These are phyloP conservation scores for Alternaria sp. DNA, from an alignment of 2,329 filamentous ascomycete genomes.

Conservation along the genomic window DNA sequence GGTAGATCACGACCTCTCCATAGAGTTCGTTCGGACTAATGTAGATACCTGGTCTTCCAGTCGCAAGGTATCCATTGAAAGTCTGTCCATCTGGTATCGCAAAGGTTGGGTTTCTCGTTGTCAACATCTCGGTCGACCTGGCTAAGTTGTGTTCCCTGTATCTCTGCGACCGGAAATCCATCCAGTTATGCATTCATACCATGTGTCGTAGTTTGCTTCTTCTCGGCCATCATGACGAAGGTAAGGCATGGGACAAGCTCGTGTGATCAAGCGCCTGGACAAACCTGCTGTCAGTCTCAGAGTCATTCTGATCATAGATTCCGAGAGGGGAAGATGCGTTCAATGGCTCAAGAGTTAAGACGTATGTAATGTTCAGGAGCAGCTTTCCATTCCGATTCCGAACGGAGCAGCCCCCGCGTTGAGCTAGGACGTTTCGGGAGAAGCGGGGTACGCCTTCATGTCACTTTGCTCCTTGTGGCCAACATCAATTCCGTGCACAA, in stretches of 20 bases:
- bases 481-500: background rate
- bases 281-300: too few relatives aligned
- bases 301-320: too few relatives aligned
- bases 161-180: background rate
- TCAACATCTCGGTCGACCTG: background rate
- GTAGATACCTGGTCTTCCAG: background rate
- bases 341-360: rapidly evolving
- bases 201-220: background rate
- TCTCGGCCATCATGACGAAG: rapidly evolving
- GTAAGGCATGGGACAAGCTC: too few relatives aligned
- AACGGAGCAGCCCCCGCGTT: background rate
- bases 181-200: background rate
- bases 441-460: background rate
- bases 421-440: background rate
- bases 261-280: too few relatives aligned
- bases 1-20: rapidly evolving
- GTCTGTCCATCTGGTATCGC: background rate
- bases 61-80: rapidly evolving
- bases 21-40: rapidly evolving
- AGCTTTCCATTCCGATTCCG: background rate
- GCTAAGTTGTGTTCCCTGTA: rapidly evolving
- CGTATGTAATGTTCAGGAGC: background rate
- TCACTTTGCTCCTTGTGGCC: background rate
- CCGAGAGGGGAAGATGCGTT: rapidly evolving
- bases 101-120: background rate